Evolutionary conservation across 2,329 filamentous ascomycete species (phyloP), one percentile per base, ranked within the genome.

Genomic region (Orbilia blumenaviensis): DNA sequence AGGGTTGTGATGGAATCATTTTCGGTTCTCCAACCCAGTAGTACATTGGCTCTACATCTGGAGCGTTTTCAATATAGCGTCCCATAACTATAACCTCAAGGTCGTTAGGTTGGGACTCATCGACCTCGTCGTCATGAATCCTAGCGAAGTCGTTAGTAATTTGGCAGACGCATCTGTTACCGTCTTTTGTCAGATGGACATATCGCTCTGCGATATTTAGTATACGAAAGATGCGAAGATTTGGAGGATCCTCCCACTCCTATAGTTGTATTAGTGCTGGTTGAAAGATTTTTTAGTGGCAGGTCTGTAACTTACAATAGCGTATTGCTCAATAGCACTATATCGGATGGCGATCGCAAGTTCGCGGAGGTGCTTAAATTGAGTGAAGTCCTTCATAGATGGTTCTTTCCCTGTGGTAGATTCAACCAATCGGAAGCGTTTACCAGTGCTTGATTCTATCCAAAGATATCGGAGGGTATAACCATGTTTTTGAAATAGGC

Each of bases 171-270:
- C 63, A 67, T 18, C 12, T 27, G 21, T 58, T n/a, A 3, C 34
- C 3, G 10, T 23, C 38, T 2, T 46, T 48, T 3, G 16, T 42
- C 5, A 12, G 34, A 46, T 67, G 63, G 16, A 46, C 42, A n/a
- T 67, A 67, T 29, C 29, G 12, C 21, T 61, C 41, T 6, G 42
- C 66, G 3, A 61, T 2, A n/a, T 69, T 69, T 18, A 69, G 52
- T 16, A 69, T 61, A 7, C 66, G 52, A 25, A 69, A 41, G 29
- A 61, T 52, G 5, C 54, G 66, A 62, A 69, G 25, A 14, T 69
- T 61, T 23, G 66, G 66, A n/a, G 52, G 66, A 16, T 58, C 48
- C 6, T 46, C 50, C 63, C 63, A 67, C 1, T 67, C 63, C 63
- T 61, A 7, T 5, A 18, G 10, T 34, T 25, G 3, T 4, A 32